Base-by-base conservation (phyloP, 116 monocot genomes). In the Posidonia oceanica region DNA sequence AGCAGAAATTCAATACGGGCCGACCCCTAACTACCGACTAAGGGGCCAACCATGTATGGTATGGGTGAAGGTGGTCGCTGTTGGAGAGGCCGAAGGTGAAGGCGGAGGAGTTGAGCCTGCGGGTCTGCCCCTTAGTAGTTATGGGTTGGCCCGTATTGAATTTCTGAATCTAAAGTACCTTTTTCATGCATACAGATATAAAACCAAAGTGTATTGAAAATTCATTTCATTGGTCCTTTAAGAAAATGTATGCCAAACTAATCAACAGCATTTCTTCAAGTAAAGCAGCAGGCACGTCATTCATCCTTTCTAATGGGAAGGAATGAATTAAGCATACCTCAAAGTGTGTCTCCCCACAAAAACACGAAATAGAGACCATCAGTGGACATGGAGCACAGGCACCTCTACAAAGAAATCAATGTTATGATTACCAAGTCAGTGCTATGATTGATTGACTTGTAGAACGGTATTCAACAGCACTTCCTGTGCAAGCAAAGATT, bases 331-430 rank as follows among this genome's bases (percentile, higher is more conserved):
- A 54, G 52, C 57, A 42, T 61, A 96, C 95, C 95, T 96, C 91
- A 73, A 86, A 91, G 64, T 66, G 64, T 76, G 95, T 88, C 75
- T 86, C 83, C 18, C 91, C 88, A 71, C 95, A 96, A 57, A 71
- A 66, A 71, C 95, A 96, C 64, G 88, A 84, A 84, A 96, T 96
- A 20, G 84, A 69, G 63, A 91, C 86, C 88, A 83, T 88, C 84
- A 96, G 71, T 14, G 95, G 95, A 68, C 95, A 96, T 71, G 95
- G 95, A 69, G 85, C 78, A 80, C 95, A 96, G 15, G 70, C 58
- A 72, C 91, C 95, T 78, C 95, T 96, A 75, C 29, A 68, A 20
- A 52, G 82, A 72, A 58, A 60, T 13, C 60, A 69, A 48, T 36
- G 66, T 66, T 66, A 57, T 39, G 12, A 55, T 36, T 12, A 55